Evolutionary conservation across 1,284 basidiomycete genomes (phyloP), one percentile per base, ranked within the genome.

Genomic region (Marasmius sp.): DNA sequence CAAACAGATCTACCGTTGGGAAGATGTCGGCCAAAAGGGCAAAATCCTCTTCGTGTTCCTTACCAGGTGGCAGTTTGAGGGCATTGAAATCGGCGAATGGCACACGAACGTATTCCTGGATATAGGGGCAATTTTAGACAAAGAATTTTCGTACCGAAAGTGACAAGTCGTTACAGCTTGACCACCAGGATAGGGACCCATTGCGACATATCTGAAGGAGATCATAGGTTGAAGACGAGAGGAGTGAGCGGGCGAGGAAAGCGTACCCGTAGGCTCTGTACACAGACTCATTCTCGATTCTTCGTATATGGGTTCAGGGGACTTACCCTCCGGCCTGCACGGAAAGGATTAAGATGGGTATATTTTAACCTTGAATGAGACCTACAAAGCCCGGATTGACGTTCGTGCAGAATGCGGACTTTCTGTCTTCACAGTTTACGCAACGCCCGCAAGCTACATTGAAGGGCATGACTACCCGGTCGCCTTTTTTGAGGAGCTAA

Each of bases 401-500:
- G 57, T 79, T 68, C 3, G 81, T 84, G 66, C 83, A 85, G 67
- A 84, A 85, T 0, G 80, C 82, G 6, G 82, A 80, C 43, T 67
- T 76, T 37, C 80, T 77, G 67, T 80, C 77, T 61, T 84, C 82
- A 66, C 84, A 85, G 66, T 85, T 85, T 59, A 75, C 64, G 72
- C 83, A 85, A 43, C 81, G 78, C 10, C 83, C 83, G 63, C 83
- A 84, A 0, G 81, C 81, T 18, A 85, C 82, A 59, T 84, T 85
- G 74, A 84, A 84, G 0, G 82, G 83, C 77, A 84, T 81, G 18
- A 84, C 81, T 34, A 83, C 81, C 36, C 81, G 77, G 63, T 84
- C 81, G 18, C 81, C 82, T 63, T 79, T 79, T 70, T 81, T 79
- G 41, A 84, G 68, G 7, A 79, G 70, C 80, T 82, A 58, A 36